These are phyloP conservation scores for Geotrichum fermentans DNA, from an alignment of 1,139 yeast species.

Conservation along the genomic window DNA sequence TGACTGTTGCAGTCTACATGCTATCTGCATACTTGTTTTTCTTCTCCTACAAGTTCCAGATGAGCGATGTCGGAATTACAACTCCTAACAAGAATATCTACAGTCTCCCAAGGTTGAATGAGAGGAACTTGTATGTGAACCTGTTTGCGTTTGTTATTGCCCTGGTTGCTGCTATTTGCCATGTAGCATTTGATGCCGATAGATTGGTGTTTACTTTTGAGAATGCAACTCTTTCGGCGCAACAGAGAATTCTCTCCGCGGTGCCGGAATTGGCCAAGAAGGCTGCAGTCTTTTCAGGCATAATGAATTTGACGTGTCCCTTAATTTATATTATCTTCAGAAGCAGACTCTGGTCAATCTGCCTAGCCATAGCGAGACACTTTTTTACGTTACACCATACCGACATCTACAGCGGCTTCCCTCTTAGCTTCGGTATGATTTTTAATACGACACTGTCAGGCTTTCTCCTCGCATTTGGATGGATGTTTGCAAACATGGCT, in stretches of 20 bases:
- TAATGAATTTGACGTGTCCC: conserved; percentile 41
- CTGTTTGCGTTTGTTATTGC: conserved; percentile 42
- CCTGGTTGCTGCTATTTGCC: conserved; percentile 49
- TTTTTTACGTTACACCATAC: conserved; percentile 38
- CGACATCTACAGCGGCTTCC: conserved; percentile 37
- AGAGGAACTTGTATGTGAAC: conserved; percentile 54
- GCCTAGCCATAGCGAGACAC: conserved; percentile 32
- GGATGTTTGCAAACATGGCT: conserved; percentile 61
- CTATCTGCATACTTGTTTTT: conserved; percentile 42
- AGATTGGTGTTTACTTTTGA: conserved; percentile 40
- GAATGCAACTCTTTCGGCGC: conserved; percentile 36
- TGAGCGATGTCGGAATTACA: conserved; percentile 27
- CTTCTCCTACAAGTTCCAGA: conserved; percentile 36
- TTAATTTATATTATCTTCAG: conserved; percentile 47
- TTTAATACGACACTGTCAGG: conserved; percentile 41
- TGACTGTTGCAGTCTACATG: conserved; percentile 40
- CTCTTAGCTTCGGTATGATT: conserved; percentile 41
- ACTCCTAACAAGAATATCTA: conserved; percentile 32
- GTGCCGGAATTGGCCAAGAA: conserved; percentile 40
- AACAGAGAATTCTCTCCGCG: conserved; percentile 34
- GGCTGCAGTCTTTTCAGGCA: conserved; percentile 39
- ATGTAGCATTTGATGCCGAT: conserved; percentile 56
- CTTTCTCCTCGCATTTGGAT: conserved; percentile 43
- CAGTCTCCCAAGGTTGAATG: conserved; percentile 56
- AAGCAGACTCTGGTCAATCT: conserved; percentile 44